Conservation (phyloP, 208 protist species). For the Leishmania gerbilli region DNA sequence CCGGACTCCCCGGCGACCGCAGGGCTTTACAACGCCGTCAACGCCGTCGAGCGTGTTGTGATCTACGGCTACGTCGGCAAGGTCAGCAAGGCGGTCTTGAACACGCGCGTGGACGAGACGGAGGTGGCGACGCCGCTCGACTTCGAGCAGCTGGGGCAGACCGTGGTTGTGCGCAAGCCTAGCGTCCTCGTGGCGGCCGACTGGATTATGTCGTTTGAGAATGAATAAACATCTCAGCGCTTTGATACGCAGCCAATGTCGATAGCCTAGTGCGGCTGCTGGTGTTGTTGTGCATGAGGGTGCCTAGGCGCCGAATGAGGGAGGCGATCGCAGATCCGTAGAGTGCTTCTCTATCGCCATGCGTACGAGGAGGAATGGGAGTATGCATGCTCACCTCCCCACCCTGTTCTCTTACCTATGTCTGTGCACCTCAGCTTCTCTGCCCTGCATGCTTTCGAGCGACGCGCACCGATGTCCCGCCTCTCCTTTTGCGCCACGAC, state of each 20-base stretch:
- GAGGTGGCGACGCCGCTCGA: slow-evolving; percentile 36
- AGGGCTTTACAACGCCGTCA: slow-evolving; percentile 18
- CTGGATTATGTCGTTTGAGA: slow-evolving; percentile 66
- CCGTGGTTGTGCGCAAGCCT: slow-evolving; percentile 67
- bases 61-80: slow-evolving; percentile 61
- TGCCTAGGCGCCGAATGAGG: too few relatives aligned
- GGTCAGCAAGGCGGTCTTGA: slow-evolving; percentile 15
- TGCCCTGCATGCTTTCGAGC: not conserved
- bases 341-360: not conserved
- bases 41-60: slow-evolving; percentile 71
- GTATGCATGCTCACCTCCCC: too few relatives aligned
- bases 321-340: not conserved
- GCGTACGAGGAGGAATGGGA: not conserved
- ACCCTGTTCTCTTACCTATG: not conserved
- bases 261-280: not conserved
- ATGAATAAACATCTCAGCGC: slow-evolving; percentile 1
- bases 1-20: not conserved
- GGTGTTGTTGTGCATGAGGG: not conserved
- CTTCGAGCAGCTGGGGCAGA: slow-evolving; percentile 54
- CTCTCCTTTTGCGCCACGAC: not conserved
- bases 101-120: not conserved
- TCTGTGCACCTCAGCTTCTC: not conserved
- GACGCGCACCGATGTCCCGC: not conserved
- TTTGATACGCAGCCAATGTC: not conserved
- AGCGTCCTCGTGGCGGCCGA: slow-evolving; percentile 47